Evolutionary conservation across 352 stramenopile genomes (phyloP).

Genomic region (Globisporangium ultimum): DNA sequence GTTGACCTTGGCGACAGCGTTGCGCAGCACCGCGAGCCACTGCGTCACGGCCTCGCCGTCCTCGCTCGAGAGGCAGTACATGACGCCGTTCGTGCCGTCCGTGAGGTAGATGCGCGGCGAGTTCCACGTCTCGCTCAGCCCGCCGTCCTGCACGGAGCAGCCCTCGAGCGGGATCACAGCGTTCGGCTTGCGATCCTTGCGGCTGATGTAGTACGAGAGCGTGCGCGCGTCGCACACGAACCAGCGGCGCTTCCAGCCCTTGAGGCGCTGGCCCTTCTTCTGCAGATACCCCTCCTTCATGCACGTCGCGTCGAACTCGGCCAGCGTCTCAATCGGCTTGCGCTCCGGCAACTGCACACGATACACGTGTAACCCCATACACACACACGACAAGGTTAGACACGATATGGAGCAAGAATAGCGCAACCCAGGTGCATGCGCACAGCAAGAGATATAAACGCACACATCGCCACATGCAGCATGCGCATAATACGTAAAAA

Average conservation of each 20-base stretch:
- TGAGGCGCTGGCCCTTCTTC: slow-evolving; percentile 82
- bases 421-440: too few relatives aligned
- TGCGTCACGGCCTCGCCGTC: slow-evolving; percentile 64
- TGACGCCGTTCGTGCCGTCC: slow-evolving; percentile 62
- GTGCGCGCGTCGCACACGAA: slow-evolving; percentile 83
- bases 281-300: slow-evolving; percentile 86
- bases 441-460: too few relatives aligned
- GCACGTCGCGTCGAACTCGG: slow-evolving; percentile 50
- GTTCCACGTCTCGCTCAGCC: slow-evolving; percentile 83
- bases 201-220: slow-evolving; percentile 80
- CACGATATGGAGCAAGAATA: too few relatives aligned
- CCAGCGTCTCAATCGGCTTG: slow-evolving; percentile 46
- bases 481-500: too few relatives aligned
- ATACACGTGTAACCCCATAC: not conserved
- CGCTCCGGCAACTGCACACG: slow-evolving; percentile 44
- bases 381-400: not conserved
- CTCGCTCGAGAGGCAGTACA: slow-evolving; percentile 81
- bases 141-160: slow-evolving; percentile 78
- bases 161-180: slow-evolving; percentile 76
- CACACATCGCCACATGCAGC: too few relatives aligned
- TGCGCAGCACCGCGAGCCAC: slow-evolving; percentile 67
- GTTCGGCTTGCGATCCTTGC: slow-evolving; percentile 80
- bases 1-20: slow-evolving; percentile 35
- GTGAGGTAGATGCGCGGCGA: slow-evolving; percentile 84
- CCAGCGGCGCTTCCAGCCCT: slow-evolving; percentile 82